Percentiles rank a stretch among this genome's conserved stretches.
These are phyloP conservation scores for Asparagopsis taxiformis DNA, from an alignment of 31 red algal genomes.

Conservation along the genomic window DNA sequence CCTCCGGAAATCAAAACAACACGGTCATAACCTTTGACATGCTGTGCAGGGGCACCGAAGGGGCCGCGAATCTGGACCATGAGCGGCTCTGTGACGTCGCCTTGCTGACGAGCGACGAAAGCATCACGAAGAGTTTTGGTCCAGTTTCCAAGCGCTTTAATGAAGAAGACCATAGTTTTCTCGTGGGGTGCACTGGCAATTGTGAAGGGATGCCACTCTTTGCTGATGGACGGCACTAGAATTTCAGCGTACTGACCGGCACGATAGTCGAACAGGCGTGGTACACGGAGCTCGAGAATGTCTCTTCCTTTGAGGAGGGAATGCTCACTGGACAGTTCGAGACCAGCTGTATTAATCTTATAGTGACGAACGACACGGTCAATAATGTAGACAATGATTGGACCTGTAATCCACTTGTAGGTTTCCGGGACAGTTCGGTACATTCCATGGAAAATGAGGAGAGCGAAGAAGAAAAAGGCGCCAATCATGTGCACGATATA, in stretches of 20 bases:
- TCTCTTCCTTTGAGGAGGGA: slow-evolving; percentile 36
- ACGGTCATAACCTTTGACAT: slow-evolving; percentile 72
- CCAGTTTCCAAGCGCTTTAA: slow-evolving; percentile 80
- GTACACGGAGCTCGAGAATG: slow-evolving; percentile 53
- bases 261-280: slow-evolving; percentile 55
- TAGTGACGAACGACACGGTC: slow-evolving; percentile 48
- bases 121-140: slow-evolving; percentile 45
- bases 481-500: slow-evolving; percentile 59
- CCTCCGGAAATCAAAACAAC: slow-evolving; percentile 83
- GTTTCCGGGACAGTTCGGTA: slow-evolving; percentile 45
- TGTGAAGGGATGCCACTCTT: slow-evolving; percentile 87
- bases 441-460: slow-evolving; percentile 71
- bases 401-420: slow-evolving; percentile 73
- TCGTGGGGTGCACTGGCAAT: slow-evolving; percentile 84
- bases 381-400: slow-evolving; percentile 58
- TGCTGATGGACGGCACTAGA: slow-evolving; percentile 60
- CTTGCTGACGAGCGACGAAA: slow-evolving; percentile 31
- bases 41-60: slow-evolving; percentile 80
- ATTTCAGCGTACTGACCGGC: slow-evolving; percentile 89
- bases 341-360: slow-evolving; percentile 8
- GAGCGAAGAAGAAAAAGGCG: slow-evolving; percentile 51
- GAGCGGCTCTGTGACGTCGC: slow-evolving; percentile 21
- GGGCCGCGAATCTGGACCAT: slow-evolving; percentile 67
- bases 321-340: slow-evolving; percentile 40
- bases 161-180: slow-evolving; percentile 58